phyloP scores from a whole-genome alignment of 768 basidiomycete genomes.

The Kwoniella shandongensis region DNA sequence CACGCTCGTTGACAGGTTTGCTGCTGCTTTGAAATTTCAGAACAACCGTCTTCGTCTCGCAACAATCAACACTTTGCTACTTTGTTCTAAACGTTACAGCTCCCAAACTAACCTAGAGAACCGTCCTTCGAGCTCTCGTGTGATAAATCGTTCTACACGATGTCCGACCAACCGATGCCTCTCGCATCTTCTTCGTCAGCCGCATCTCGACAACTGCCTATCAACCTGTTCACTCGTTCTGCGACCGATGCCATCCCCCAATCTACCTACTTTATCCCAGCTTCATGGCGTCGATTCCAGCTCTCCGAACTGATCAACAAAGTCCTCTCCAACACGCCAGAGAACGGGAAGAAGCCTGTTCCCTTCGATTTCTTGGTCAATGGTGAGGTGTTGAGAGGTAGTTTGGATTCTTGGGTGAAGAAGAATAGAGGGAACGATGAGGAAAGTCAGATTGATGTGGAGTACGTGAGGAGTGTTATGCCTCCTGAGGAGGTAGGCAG shows the following conservation, averaged over 20 bases:
- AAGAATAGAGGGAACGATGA: slow-evolving; percentile 45
- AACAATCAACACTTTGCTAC: neutral
- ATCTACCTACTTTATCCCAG: slow-evolving; percentile 90
- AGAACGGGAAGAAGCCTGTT: slow-evolving; percentile 58
- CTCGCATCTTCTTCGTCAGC: slow-evolving; percentile 10
- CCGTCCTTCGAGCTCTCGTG: too few species aligned
- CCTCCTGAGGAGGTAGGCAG: slow-evolving; percentile 79
- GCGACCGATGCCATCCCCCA: slow-evolving; percentile 72
- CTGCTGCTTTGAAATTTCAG: slow-evolving; percentile 5
- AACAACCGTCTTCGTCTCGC: neutral
- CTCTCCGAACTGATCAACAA: slow-evolving; percentile 97
- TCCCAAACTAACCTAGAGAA: too few species aligned
- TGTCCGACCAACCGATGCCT: slow-evolving; percentile 22
- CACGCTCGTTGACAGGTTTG: too few species aligned
- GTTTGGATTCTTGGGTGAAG: slow-evolving; percentile 69
- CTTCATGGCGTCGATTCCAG: slow-evolving; percentile 88
- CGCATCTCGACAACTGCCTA: slow-evolving; percentile 37
- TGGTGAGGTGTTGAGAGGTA: slow-evolving; percentile 74
- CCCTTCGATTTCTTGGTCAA: slow-evolving; percentile 91
- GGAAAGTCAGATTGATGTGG: slow-evolving; percentile 78
- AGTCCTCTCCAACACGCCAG: slow-evolving; percentile 64
- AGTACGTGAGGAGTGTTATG: slow-evolving; percentile 85
- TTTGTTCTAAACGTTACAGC: too few species aligned
- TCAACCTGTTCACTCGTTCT: slow-evolving; percentile 67
- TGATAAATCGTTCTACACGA: too few species aligned